phyloP scores from a whole-genome alignment of 1,284 basidiomycete species.

The Exobasidium rhododendri region DNA sequence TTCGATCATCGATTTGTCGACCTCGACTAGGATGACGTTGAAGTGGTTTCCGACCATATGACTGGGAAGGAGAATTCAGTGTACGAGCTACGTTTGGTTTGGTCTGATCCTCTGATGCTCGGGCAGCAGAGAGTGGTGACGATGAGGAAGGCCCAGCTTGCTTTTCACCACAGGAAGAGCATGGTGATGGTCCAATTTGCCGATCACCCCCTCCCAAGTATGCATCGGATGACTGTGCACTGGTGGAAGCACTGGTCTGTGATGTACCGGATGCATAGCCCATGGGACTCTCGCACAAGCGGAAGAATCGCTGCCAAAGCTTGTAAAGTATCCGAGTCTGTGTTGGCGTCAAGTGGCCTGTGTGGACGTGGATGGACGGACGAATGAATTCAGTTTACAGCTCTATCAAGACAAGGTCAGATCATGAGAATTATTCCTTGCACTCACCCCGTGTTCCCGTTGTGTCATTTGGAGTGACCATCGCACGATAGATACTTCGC shows the following conservation, averaged over 20 bases:
- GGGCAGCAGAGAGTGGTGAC: too few relatives aligned
- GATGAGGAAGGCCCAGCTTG: conserved; percentile 17
- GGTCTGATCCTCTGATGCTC: not conserved
- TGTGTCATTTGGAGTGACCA: not conserved
- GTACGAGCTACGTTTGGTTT: not conserved
- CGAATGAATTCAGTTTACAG: not conserved
- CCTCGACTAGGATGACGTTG: not conserved
- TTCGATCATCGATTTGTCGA: conserved; percentile 3
- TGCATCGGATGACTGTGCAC: not conserved
- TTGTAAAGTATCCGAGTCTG: conserved; percentile 42
- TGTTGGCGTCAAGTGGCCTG: conserved; percentile 33
- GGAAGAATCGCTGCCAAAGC: conserved; percentile 47
- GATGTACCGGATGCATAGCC: conserved; percentile 4
- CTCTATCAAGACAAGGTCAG: not conserved
- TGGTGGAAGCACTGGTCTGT: conserved; percentile 3
- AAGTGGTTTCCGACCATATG: conserved; percentile 4
- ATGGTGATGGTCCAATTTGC: not conserved
- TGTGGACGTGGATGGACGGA: not conserved
- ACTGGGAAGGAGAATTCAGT: not conserved
- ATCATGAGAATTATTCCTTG: not conserved
- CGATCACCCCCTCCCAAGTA: too few relatives aligned
- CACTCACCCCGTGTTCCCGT: conserved; percentile 1
- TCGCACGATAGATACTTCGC: not conserved
- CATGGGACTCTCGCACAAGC: conserved; percentile 34
- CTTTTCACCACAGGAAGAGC: conserved; percentile 19